Evolutionary conservation across 495 filamentous ascomycete species (phyloP).

Genomic region (Glarea lozoyensis): DNA sequence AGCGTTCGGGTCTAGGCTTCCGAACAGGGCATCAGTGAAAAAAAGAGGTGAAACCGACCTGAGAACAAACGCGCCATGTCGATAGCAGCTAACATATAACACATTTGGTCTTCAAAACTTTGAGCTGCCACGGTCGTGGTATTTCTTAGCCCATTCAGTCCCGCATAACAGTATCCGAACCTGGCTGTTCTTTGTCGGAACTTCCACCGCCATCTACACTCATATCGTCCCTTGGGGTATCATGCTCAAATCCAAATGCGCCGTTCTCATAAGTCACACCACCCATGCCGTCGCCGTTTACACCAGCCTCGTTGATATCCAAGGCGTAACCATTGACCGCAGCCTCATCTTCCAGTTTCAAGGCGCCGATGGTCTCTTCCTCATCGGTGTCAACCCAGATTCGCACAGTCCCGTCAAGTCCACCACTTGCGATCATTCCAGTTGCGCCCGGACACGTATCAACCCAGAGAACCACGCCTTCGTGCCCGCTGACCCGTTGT

Average conservation of each 20-base stretch:
- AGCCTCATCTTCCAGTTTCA: conserved; percentile 4
- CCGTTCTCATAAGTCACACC: conserved; percentile 21
- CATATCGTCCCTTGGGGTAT: conserved; percentile 14
- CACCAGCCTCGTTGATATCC: too few species aligned
- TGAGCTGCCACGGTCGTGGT: too few species aligned
- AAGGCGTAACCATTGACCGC: background rate
- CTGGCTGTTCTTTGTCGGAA: conserved; percentile 1
- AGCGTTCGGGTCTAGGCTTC: too few species aligned
- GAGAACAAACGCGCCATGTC: too few species aligned
- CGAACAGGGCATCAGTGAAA: too few species aligned
- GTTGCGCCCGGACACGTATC: conserved; percentile 45
- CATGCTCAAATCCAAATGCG: conserved; percentile 2
- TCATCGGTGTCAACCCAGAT: conserved; percentile 45
- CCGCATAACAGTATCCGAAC: too few species aligned
- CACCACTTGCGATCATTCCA: conserved; percentile 49
- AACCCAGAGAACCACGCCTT: conserved; percentile 77
- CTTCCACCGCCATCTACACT: background rate
- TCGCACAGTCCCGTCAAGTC: conserved; percentile 53
- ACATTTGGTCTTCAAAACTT: too few species aligned
- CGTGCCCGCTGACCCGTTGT: conserved; percentile 63
- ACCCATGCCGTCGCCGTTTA: conserved; percentile 6
- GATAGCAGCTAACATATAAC: too few species aligned
- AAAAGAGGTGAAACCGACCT: too few species aligned
- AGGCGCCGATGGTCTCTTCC: conserved; percentile 12
- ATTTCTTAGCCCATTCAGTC: too few species aligned